Evolutionary conservation across 805 yeast species (phyloP).

Genomic region (Torulaspora microellipsoides): DNA sequence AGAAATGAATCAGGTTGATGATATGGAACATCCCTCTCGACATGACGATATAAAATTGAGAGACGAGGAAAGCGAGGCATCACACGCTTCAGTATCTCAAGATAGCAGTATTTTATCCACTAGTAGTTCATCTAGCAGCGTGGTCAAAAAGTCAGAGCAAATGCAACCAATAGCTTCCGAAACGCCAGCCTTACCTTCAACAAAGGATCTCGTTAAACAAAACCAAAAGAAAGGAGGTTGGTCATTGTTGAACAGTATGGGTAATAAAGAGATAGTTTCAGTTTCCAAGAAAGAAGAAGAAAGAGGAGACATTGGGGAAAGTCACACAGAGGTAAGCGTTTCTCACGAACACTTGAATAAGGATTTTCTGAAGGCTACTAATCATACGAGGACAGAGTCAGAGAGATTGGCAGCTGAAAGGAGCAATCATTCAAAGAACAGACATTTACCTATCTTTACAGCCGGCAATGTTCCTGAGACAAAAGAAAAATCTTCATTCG

Average conservation of each 20-base stretch:
- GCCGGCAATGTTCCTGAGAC: conserved; percentile 3
- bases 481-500: neutral
- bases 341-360: conserved; percentile 1
- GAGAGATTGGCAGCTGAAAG: conserved; percentile 13
- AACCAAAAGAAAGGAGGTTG: conserved; percentile 18
- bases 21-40: neutral
- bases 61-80: neutral
- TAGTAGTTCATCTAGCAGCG: too few species aligned
- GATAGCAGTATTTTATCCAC: too few species aligned
- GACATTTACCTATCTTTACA: conserved; percentile 30
- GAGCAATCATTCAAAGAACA: conserved; percentile 36
- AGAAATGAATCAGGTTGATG: conserved; percentile 1
- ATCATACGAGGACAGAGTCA: conserved; percentile 4
- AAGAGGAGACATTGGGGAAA: neutral
- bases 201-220: conserved; percentile 3
- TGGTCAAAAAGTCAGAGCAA: too few species aligned
- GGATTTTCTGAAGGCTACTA: conserved; percentile 12
- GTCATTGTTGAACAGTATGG: conserved; percentile 17
- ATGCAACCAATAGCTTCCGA: too few species aligned
- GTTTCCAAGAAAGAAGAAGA: conserved; percentile 7
- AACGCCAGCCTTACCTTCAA: too few species aligned
- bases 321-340: neutral
- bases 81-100: neutral
- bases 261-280: conserved; percentile 7
- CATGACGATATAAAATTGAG: neutral